Conservation (phyloP, 2,329 filamentous ascomycete genomes). For the Pseudogymnoascus sp. region DNA sequence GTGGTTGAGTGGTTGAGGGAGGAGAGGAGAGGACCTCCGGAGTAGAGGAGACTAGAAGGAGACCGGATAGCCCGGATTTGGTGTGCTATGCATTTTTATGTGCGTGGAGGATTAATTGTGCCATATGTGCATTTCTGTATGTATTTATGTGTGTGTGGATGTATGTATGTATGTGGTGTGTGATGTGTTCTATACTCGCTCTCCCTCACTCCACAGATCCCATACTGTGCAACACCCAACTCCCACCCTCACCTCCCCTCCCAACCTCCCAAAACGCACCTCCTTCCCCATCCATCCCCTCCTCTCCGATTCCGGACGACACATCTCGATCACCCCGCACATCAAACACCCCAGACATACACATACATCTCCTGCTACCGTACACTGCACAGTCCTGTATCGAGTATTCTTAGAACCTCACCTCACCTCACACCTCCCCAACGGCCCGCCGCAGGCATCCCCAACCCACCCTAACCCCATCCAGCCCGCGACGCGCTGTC, state of each 20-base stretch:
- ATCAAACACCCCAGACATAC: too few species aligned
- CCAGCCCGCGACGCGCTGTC: neutral
- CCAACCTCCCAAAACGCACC: too few species aligned
- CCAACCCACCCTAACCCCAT: neutral
- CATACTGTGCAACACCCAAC: neutral
- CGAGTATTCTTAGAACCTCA: neutral
- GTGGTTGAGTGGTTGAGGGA: neutral
- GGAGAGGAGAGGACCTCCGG: neutral
- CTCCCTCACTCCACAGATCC: too few species aligned
- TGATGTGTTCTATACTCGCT: too few species aligned
- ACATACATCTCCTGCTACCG: too few species aligned
- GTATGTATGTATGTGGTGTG: neutral
- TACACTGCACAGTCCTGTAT: neutral
- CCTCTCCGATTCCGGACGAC: neutral
- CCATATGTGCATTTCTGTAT: neutral
- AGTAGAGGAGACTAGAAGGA: neutral
- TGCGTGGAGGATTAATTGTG: neutral
- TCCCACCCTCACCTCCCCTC: neutral
- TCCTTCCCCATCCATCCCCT: neutral
- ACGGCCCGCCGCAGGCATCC: too few species aligned
- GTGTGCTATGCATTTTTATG: neutral
- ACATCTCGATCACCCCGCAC: neutral
- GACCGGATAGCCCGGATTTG: neutral
- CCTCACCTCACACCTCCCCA: too few species aligned
- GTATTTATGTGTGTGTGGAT: neutral